Evolutionary conservation across 805 yeast genomes (phyloP), one percentile per base, ranked within the genome.

Genomic region (Saccharomycopsis amapae): DNA sequence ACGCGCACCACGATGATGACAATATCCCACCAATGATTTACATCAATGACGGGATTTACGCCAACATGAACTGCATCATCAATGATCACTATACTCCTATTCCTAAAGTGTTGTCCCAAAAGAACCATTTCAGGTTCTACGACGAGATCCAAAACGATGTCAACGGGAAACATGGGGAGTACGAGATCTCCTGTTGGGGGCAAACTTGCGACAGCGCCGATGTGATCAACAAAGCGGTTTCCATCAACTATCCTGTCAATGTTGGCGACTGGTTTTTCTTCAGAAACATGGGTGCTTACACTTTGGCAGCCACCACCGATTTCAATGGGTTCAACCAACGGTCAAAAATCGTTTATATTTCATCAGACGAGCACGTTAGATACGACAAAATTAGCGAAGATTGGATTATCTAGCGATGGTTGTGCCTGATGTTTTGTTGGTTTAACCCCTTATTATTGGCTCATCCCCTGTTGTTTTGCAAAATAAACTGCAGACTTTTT

Each of bases 181-280:
- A 41, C 44, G 54, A 55, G 12, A 81, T 75, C 44, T 85, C 95
- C 3, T 73, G 93, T 50, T 90, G 98, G 98, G 98, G 98, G 4
- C 98, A 97, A 38, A 90, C 97, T 17, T 90, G 98, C 67, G 98
- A 90, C 65, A 97, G 97, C 2, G 71, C 90, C 52, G 98, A 90
- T 63, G 83, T 95, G 62, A 77, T 90, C 48, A 62, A 83, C 17
- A 62, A 68, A 39, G 69, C 67, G 31, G 67, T 77, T 49, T 56
- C 55, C 30, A 68, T 90, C 57, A 69, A 79, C 17, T 69, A 73
- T 45, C 77, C 78, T 33, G 78, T 87, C 37, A 68, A 70, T 18
- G 81, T 84, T 36, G 97, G 97, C 6, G 97, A 90, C 62, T 90
- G 97, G 97, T 61, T 90, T 47, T 86, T 79, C 63, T 89, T 90